A percentile compares a stretch with the other conserved stretches of the same genome.
Conservation (phyloP, 2,329 filamentous ascomycete genomes). For the Neoscytalidium dimidiatum region DNA sequence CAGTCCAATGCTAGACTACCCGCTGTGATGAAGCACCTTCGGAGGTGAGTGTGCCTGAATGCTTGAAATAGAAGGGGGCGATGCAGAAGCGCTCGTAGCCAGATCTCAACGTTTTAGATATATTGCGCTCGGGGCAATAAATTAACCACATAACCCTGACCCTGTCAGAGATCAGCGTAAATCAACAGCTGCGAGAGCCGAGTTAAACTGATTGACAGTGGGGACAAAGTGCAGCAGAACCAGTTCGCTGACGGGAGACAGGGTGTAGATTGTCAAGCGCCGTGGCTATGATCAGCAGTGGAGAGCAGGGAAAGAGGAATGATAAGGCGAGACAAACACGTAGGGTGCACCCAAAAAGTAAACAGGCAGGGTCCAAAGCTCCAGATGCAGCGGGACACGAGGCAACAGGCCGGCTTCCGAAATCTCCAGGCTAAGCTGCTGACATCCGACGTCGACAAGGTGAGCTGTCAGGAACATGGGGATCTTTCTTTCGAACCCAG, state of each 20-base stretch:
- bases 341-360: background rate
- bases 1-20: background rate
- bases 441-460: background rate
- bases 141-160: background rate
- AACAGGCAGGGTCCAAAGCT: background rate
- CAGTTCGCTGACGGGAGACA: background rate
- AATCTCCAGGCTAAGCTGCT: background rate
- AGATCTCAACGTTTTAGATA: background rate
- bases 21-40: background rate
- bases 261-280: background rate
- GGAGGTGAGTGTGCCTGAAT: background rate
- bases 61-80: slow-evolving; percentile 1
- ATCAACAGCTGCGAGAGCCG: background rate
- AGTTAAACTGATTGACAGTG: background rate
- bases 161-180: slow-evolving; percentile 4
- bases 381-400: background rate
- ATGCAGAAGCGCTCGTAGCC: background rate
- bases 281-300: background rate
- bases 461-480: background rate
- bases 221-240: background rate
- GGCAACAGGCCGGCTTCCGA: background rate
- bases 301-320: background rate
- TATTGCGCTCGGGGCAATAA: background rate
- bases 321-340: background rate
- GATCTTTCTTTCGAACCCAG: background rate